Evolutionary conservation across 2,329 filamentous ascomycete species (phyloP), one percentile per base, ranked within the genome.

Genomic region (Fusarium sp.): DNA sequence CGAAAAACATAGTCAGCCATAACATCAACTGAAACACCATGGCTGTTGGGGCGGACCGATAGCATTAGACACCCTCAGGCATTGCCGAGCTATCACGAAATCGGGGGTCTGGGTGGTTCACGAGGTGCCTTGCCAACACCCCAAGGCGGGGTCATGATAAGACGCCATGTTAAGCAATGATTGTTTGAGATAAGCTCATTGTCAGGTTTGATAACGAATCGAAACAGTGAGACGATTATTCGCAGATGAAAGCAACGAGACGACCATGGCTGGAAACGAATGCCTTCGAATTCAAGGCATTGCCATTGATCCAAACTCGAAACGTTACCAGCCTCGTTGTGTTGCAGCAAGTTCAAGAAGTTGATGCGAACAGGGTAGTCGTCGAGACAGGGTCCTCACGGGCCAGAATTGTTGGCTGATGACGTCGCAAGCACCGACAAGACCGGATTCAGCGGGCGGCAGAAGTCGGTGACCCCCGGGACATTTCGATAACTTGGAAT

Each of bases 391-490:
- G 71, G 71, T 69, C 58, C 52, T 60, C 67, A 72, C 71, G 62
- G 70, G 55, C 70, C 66, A 70, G 59, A 57, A 66, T 60, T n/a
- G 65, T 48, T 62, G 59, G 54, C 41, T 63, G 39, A 79, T 79
- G 77, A 79, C 77, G 77, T 79, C 71, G 70, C 58, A 39, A 49
- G 49, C 35, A 33, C 48, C 61, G 41, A 72, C 44, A 54, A 36
- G 52, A 52, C 68, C 70, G 63, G 72, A 63, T 75, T 66, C 55
- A 71, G 69, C 67, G 62, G 68, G 48, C 59, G 42, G 54, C 55
- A 69, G 67, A 63, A 54, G 64, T 77, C 76, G 73, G 75, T 64
- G 59, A 72, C 69, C 70, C 59, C 75, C 69, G 63, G 68, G 60
- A 54, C 48, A 35, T 49, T 59, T 64, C 33, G 44, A 41, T 41